Base-by-base conservation (phyloP, 192 early-diverging fungal genomes). In the Backusella parvicylindrica region DNA sequence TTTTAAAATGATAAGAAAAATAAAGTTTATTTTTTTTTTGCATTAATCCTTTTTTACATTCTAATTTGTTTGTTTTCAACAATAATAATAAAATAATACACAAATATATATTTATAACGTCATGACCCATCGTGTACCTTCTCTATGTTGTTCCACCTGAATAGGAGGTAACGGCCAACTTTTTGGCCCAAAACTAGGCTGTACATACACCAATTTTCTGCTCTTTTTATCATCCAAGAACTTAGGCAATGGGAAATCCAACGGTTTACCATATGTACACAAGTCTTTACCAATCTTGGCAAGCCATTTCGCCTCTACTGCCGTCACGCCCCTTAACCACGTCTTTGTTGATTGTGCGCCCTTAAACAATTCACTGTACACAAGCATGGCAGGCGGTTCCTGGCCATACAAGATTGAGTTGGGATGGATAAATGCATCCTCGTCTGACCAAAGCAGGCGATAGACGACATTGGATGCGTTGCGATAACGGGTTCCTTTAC, bases 221-320 rank as follows among this genome's bases (percentile, higher is more conserved):
- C 84, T 82, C 56, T 82, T 86, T 53, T 84, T 84, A 43, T 89
- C 89, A 73, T 87, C 88, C 36, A 83, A 78, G 67, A 77, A 96
- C 74, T 88, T 86, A 32, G 93, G 92, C 63, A 86, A 76, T 3
- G 95, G 95, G 65, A 92, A 88, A 16, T 94, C 89, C 41, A 94
- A 77, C 37, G 96, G 86, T 73, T 92, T 93, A 30, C 92, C 89
- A 70, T 84, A 89, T 16, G 88, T 85, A 74, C 91, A 90, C 66
- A 98, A 82, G n/a, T 86, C 78, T 74, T 87, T 89, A 2, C 90
- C 94, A 53, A 96, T 83, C 21, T 87, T 90, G 1, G 91, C 87
- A 56, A 99, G 85, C 97, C 96, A 98, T 75, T 86, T 85, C n/a
- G 89, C 79, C 18, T 91, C 86, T 37, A 97, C 89, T 0, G 81